phyloP scores from a whole-genome alignment of 2,329 filamentous ascomycete genomes.

The Penicillium sp. region DNA sequence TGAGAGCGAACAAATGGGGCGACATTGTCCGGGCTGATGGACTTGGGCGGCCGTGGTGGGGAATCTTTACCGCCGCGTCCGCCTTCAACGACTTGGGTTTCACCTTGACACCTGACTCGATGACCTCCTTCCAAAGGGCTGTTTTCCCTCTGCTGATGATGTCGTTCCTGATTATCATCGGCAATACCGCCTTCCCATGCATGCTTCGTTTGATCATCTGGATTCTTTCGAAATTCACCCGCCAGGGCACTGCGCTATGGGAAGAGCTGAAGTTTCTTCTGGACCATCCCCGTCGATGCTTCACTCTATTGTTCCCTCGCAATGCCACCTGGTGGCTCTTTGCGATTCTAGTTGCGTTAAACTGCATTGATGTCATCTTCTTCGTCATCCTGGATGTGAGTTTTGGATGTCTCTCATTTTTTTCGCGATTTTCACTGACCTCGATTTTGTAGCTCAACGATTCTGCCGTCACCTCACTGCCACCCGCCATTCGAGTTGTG shows the following conservation, averaged over 20 bases:
- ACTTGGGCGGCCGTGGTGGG: constrained; percentile 78
- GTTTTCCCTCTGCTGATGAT: constrained; percentile 72
- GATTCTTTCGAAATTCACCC: constrained; percentile 66
- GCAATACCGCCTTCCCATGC: constrained; percentile 92
- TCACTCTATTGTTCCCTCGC: constrained; percentile 88
- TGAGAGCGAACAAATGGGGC: constrained; percentile 61
- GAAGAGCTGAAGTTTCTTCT: constrained; percentile 88
- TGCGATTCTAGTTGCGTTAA: constrained; percentile 75
- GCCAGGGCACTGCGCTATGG: constrained; percentile 68
- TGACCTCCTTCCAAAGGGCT: constrained; percentile 80
- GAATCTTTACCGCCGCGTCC: constrained; percentile 80
- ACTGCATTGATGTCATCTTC: constrained; percentile 80
- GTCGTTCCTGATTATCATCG: constrained; percentile 85
- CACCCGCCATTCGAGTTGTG: constrained; percentile 72
- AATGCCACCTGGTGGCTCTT: constrained; percentile 96
- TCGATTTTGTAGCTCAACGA: constrained; percentile 61
- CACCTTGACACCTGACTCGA: constrained; percentile 87
- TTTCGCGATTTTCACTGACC: constrained; percentile 13
- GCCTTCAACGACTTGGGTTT: constrained; percentile 95
- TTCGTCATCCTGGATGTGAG: constrained; percentile 88
- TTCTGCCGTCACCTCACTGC: constrained; percentile 63
- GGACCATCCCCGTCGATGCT: constrained; percentile 92
- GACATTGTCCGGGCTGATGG: constrained; percentile 60
- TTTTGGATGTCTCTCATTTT: constrained; percentile 16
- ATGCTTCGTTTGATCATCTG: constrained; percentile 94